Percentiles rank a stretch among this genome's conserved stretches.
Conservation (phyloP, 169 alveolate genomes). For the Plasmodium adleri region DNA sequence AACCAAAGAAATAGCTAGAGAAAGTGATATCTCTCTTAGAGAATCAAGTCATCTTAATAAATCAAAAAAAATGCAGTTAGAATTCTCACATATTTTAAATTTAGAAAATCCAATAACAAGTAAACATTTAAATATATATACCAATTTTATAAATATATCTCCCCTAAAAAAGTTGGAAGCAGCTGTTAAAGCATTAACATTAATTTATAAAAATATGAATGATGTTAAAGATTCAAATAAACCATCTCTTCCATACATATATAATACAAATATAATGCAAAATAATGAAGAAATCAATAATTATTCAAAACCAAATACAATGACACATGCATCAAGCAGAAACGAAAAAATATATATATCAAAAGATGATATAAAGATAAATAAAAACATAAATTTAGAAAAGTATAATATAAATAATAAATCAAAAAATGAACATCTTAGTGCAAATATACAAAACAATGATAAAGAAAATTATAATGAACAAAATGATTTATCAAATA, state of each 20-base stretch:
- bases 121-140: conserved; percentile 78
- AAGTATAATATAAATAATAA: conserved; percentile 10
- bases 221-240: conserved; percentile 20
- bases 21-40: conserved; percentile 8
- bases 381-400: neutral
- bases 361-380: conserved; percentile 4
- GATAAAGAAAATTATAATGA: conserved; percentile 6
- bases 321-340: neutral
- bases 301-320: conserved; percentile 5
- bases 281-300: conserved; percentile 23
- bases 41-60: conserved; percentile 32
- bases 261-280: neutral
- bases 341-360: conserved; percentile 3
- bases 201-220: conserved; percentile 40
- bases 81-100: conserved; percentile 34
- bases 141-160: conserved; percentile 78
- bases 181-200: conserved; percentile 62
- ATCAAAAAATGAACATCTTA: conserved; percentile 12
- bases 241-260: neutral
- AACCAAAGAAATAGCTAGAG: conserved; percentile 58
- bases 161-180: conserved; percentile 77
- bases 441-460: neutral
- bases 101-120: conserved; percentile 69
- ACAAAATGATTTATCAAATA: conserved; percentile 10
- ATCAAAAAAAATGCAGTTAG: conserved; percentile 53